phyloP scores from a whole-genome alignment of 2,329 filamentous ascomycete genomes.

The Claviceps capensis region DNA sequence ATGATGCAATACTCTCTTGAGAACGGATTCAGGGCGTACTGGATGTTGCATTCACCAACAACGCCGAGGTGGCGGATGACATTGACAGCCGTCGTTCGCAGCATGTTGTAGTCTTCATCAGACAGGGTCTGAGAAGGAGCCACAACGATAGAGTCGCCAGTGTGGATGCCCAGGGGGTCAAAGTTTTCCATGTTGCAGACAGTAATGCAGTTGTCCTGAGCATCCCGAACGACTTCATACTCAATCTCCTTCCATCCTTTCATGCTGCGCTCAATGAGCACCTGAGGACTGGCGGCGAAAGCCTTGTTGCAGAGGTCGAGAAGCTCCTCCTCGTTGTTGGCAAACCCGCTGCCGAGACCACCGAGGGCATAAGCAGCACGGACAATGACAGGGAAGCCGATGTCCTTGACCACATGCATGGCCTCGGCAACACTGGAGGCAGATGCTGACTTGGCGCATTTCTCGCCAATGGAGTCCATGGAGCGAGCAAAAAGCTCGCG shows the following conservation, averaged over 20 bases:
- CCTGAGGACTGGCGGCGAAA: constrained; percentile 87
- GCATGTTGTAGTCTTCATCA: constrained; percentile 98
- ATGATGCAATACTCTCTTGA: constrained; percentile 98
- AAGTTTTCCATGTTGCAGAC: constrained; percentile 99
- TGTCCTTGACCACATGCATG: constrained; percentile 72
- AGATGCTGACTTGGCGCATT: constrained; percentile 93
- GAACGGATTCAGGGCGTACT: constrained; percentile 92
- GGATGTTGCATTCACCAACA: constrained; percentile 97
- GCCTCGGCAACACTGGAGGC: constrained; percentile 83
- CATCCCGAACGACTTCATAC: constrained; percentile 94
- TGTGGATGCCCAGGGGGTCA: constrained; percentile 94
- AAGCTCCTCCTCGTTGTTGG: constrained; percentile 72
- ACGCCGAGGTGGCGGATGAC: constrained; percentile 95
- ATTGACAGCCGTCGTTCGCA: constrained; percentile 90
- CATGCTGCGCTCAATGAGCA: constrained; percentile 96
- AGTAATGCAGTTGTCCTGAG: constrained; percentile 94
- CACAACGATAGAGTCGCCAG: constrained; percentile 95
- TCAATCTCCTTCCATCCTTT: constrained; percentile 99
- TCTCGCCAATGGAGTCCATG: constrained; percentile 97
- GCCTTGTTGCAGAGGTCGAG: constrained; percentile 86
- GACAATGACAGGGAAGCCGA: constrained; percentile 94
- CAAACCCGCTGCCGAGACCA: constrained; percentile 90
- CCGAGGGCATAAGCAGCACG: constrained; percentile 92
- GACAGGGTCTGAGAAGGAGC: constrained; percentile 93
- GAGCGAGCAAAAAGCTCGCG: constrained; percentile 92